These are phyloP conservation scores for Barnettozyma populi DNA, from an alignment of 805 yeast genomes.

Conservation along the genomic window DNA sequence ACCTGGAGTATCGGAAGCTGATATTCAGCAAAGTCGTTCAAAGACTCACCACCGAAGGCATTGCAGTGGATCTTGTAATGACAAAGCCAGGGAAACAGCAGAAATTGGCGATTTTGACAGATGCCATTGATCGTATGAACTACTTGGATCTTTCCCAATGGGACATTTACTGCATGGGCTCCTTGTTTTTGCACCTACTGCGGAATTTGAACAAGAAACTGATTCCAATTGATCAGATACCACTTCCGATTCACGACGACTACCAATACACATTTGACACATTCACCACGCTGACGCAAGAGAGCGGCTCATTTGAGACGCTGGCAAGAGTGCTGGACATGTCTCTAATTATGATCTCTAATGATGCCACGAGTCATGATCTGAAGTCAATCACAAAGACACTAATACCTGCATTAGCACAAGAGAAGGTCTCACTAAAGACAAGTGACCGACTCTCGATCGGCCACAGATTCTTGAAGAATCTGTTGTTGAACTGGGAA, in stretches of 20 bases:
- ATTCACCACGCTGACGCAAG: conserved; percentile 32
- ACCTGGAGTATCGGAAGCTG: conserved; percentile 32
- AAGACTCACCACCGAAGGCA: conserved; percentile 37
- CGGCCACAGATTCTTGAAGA: conserved; percentile 48
- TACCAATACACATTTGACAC: conserved; percentile 36
- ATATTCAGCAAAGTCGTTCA: conserved; percentile 47
- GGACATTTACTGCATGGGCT: conserved; percentile 45
- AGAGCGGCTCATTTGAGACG: conserved; percentile 24
- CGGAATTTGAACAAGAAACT: conserved; percentile 49
- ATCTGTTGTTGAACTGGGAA: conserved; percentile 47
- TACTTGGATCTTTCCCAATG: conserved; percentile 58
- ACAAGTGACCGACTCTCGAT: conserved; percentile 44
- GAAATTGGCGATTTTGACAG: conserved; percentile 38
- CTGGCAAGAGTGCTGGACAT: conserved; percentile 41
- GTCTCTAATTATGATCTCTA: conserved; percentile 27
- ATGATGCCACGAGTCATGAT: conserved; percentile 40
- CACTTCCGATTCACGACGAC: conserved; percentile 49
- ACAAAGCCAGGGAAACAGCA: conserved; percentile 52
- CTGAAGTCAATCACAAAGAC: conserved; percentile 21
- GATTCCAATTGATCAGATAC: conserved; percentile 43
- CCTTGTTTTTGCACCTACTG: conserved; percentile 40
- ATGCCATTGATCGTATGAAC: conserved; percentile 50
- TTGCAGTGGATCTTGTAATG: conserved; percentile 40
- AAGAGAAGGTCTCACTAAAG: conserved; percentile 37
- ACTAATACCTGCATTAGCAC: conserved; percentile 45